Evolutionary conservation across 768 basidiomycete genomes (phyloP).

Genomic region (Agaricus blazei): DNA sequence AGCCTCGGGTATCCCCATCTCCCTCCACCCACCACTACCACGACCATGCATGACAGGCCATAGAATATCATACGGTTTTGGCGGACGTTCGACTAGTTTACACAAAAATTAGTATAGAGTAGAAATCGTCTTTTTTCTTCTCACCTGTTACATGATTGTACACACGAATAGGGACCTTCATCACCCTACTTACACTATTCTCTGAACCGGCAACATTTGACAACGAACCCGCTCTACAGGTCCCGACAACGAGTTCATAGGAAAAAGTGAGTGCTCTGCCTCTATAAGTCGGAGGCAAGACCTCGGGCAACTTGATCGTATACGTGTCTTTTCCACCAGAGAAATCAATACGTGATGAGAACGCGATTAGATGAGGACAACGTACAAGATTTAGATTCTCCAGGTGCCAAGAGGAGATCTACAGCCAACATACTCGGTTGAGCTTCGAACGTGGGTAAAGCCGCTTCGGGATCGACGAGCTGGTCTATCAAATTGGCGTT

Average conservation of each 20-base stretch:
- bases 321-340: slow-evolving; percentile 64
- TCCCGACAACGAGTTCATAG: slow-evolving; percentile 87
- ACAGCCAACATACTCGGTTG: slow-evolving; percentile 87
- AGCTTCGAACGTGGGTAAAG: slow-evolving; percentile 81
- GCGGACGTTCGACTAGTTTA: slow-evolving; percentile 43
- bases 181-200: slow-evolving; percentile 63
- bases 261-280: slow-evolving; percentile 82
- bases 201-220: slow-evolving; percentile 26
- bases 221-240: slow-evolving; percentile 53
- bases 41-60: slow-evolving; percentile 59
- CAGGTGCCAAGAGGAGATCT: slow-evolving; percentile 76
- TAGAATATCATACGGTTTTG: slow-evolving; percentile 74
- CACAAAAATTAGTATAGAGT: slow-evolving; percentile 1
- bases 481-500: slow-evolving; percentile 8
- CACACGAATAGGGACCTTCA: slow-evolving; percentile 88
- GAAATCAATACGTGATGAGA: slow-evolving; percentile 1
- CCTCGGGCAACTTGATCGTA: slow-evolving; percentile 64
- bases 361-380: slow-evolving; percentile 15
- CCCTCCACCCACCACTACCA: slow-evolving; percentile 14
- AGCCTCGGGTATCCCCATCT: slow-evolving; percentile 24
- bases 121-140: slow-evolving; percentile 20
- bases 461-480: slow-evolving; percentile 52
- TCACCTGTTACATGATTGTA: slow-evolving; percentile 84
- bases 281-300: slow-evolving; percentile 85
- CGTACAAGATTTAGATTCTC: slow-evolving; percentile 81